Evolutionary conservation across 1,284 basidiomycete genomes (phyloP), one percentile per base, ranked within the genome.

Genomic region (Irpex lacteus): DNA sequence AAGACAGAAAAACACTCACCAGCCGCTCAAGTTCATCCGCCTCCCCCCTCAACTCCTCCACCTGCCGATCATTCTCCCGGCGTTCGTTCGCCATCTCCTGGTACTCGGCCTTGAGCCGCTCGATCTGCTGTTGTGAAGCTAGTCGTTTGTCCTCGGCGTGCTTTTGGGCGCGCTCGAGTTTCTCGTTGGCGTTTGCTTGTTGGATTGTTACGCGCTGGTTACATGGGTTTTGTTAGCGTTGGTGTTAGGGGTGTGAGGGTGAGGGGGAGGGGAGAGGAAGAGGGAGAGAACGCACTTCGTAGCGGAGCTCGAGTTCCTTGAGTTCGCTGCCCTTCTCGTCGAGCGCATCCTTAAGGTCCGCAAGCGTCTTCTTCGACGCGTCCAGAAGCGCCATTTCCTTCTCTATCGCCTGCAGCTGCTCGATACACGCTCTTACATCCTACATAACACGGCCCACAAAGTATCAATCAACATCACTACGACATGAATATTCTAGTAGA

Each of bases 181-280:
- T 94, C 67, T 92, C 89, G 54, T 85, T 82, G 3, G 93, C 92
- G 70, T 94, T 92, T 6, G 81, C 76, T 7, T 92, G 78, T 72
- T 94, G 93, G 66, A 88, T 87, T 67, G 85, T 80, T 18, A 92
- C 84, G 60, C 92, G 90, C 90, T 95, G 67, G n/a, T n/a, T n/a
- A n/a, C n/a, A n/a, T n/a, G n/a, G n/a, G n/a, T n/a, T n/a, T n/a
- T n/a, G n/a, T n/a, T n/a, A n/a, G 60, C 92, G 90, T 90, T 95
- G 67, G 13, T 47, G 3, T 55, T 58, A 47, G n/a, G 4, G 54
- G 61, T 55, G 15, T n/a, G n/a, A n/a, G n/a, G 21, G 47, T 18
- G 34, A 53, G 4, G 26, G 4, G 26, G 3, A 3, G 26, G 26
- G 26, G 26, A 26, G 26, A 3, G 26, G 26, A 26, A 3, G 26